Conservation (phyloP, 371 early-diverging fungal genomes). For the Mortierella sp. region DNA sequence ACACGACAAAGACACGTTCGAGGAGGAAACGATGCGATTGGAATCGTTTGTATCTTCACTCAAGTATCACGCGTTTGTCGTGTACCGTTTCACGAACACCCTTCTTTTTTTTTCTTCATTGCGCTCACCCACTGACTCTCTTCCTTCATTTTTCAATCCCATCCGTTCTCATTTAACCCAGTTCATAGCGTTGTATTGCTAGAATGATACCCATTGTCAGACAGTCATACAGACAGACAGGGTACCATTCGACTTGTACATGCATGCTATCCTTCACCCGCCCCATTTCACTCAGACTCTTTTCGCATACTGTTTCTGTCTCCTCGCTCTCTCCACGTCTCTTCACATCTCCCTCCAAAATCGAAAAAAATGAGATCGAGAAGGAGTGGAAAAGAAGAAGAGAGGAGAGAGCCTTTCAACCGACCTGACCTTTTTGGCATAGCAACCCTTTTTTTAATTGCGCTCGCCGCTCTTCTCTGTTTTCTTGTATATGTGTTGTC, state of each 20-base stretch:
- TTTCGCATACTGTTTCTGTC: background rate
- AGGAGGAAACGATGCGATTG: too few species aligned
- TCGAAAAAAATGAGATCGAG: background rate
- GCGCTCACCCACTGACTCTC: too few species aligned
- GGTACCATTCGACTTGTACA: slow-evolving; percentile 1
- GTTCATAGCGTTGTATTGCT: background rate
- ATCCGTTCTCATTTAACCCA: background rate
- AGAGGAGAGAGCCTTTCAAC: background rate
- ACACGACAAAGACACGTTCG: too few species aligned
- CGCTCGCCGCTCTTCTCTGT: background rate
- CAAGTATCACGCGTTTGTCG: too few species aligned
- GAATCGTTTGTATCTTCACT: too few species aligned
- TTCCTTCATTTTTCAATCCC: too few species aligned
- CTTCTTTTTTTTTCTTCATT: too few species aligned
- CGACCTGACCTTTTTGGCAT: background rate
- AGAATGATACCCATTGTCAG: background rate
- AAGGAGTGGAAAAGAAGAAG: background rate
- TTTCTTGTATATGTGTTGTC: background rate
- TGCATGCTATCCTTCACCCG: background rate
- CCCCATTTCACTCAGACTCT: background rate
- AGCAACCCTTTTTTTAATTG: background rate
- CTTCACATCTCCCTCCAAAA: background rate
- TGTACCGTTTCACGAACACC: too few species aligned
- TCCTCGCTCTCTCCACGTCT: background rate
- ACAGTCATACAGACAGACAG: background rate